Base-by-base conservation (phyloP, 1,139 yeast species). In the Protomyces lactucae-debilis region DNA sequence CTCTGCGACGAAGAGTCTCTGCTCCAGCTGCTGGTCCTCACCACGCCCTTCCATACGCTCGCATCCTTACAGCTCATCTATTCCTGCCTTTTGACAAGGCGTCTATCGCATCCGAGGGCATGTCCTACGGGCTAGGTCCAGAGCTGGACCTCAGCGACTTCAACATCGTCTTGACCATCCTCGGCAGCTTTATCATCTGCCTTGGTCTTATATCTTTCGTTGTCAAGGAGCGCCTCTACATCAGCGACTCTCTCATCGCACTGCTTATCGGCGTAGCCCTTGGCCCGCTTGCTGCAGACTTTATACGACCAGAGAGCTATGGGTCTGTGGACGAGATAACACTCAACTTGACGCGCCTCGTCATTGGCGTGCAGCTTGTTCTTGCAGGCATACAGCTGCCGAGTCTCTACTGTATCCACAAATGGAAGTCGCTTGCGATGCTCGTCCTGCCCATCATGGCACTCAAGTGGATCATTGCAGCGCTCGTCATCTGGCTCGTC, bases 381-480 rank as follows among this genome's bases (percentile, higher is more conserved):
- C 72, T 78, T 14, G 76, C 77, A 0, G 78, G 79, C 2, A 79
- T 78, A 2, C 80, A 79, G 66, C 70, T 79, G 18, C 82, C 82
- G 0, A 73, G 75, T 21, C 75, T 75, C 64, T 79, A 78, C 67
- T 69, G 79, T 65, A 68, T 70, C 64, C 64, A 66, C 3, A 74
- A 76, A 51, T 72, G 75, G 73, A 61, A 39, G 14, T 74, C 79
- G 2, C 71, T 79, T 2, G 37, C 70, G n/a, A 68, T 76, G 54
- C 71, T 78, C 21, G 72, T 79, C 16, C 70, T 76, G 40, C 77
- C 77, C 21, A 78, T 77, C 12, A 79, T 79, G 82, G 73, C 78
- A 14, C 64, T 70, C 18, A 79, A 79, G 68, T 79, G 82, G 81
- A 61, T 79, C 0, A 71, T 76, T 1, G 74, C 78, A 1, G 77